A percentile compares a stretch with the other conserved stretches of the same genome.
These are phyloP conservation scores for Linum usitatissimum DNA, from an alignment of 345 rosid species.

Conservation along the genomic window DNA sequence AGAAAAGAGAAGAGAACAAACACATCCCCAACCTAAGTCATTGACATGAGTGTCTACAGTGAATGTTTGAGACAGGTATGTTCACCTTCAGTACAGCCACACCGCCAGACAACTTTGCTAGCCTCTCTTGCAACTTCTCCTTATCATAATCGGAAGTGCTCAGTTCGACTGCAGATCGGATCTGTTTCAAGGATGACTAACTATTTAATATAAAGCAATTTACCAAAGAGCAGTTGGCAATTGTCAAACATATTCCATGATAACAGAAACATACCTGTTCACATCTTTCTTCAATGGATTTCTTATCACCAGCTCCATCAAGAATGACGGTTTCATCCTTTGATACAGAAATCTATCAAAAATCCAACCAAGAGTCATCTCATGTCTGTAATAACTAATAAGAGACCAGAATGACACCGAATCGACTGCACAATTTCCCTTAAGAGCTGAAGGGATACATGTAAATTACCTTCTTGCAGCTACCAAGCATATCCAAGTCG, in stretches of 20 bases:
- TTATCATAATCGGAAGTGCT: constrained; percentile 1
- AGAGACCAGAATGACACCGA: too few species aligned
- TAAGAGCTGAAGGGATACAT: too few species aligned
- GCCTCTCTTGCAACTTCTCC: constrained; percentile 3
- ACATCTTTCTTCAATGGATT: constrained; percentile 32
- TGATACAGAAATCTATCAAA: constrained; percentile 21
- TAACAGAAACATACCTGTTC: constrained; percentile 24
- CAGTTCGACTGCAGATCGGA: neutral
- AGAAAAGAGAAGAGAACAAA: too few species aligned
- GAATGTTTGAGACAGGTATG: neutral
- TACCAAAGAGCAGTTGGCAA: neutral
- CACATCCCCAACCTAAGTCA: too few species aligned
- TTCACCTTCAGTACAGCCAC: constrained; percentile 1
- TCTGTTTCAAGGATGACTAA: neutral
- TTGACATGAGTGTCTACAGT: too few species aligned
- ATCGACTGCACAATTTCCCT: too few species aligned
- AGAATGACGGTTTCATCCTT: constrained; percentile 31
- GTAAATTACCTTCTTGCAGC: constrained; percentile 71
- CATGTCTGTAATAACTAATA: too few species aligned
- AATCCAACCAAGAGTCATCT: too few species aligned
- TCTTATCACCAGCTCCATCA: constrained; percentile 34
- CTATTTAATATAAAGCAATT: too few species aligned
- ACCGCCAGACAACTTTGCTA: constrained; percentile 2
- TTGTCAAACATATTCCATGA: neutral
- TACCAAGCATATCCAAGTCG: constrained; percentile 72